phyloP scores from a whole-genome alignment of 345 rosid species.

The Lepidium didymum region DNA sequence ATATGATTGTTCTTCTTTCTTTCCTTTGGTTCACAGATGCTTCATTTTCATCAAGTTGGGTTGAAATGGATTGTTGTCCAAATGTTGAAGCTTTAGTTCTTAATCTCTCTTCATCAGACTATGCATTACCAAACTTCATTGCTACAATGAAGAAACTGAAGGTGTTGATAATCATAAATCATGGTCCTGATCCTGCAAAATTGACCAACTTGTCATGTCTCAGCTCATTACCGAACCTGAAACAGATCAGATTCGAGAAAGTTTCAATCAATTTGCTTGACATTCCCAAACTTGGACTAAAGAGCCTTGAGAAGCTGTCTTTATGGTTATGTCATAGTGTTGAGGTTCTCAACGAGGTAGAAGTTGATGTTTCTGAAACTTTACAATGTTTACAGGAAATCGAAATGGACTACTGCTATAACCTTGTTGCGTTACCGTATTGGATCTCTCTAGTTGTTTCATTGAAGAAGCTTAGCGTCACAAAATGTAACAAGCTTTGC shows the following conservation, averaged over 20 bases:
- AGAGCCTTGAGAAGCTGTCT: constrained; percentile 40
- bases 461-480: constrained; percentile 44
- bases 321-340: constrained; percentile 35
- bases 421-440: constrained; percentile 31
- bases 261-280: constrained; percentile 23
- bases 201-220: constrained; percentile 34
- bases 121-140: constrained; percentile 44
- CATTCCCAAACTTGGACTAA: constrained; percentile 3
- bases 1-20: not conserved
- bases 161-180: constrained; percentile 39
- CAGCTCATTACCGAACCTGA: constrained; percentile 32
- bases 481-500: constrained; percentile 46
- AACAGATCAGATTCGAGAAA: constrained; percentile 47
- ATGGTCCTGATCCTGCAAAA: constrained; percentile 30
- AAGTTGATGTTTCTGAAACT: constrained; percentile 8
- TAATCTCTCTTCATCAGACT: constrained; percentile 33
- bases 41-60: constrained; percentile 39
- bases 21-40: constrained; percentile 31
- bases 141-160: constrained; percentile 36
- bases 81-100: constrained; percentile 42
- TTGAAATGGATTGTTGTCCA: constrained; percentile 34
- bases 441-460: constrained; percentile 32
- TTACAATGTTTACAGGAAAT: constrained; percentile 44
- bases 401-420: constrained; percentile 39
- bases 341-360: constrained; percentile 5